These are phyloP conservation scores for Apodospora peruviana DNA, from an alignment of 495 filamentous ascomycete genomes.

Conservation along the genomic window DNA sequence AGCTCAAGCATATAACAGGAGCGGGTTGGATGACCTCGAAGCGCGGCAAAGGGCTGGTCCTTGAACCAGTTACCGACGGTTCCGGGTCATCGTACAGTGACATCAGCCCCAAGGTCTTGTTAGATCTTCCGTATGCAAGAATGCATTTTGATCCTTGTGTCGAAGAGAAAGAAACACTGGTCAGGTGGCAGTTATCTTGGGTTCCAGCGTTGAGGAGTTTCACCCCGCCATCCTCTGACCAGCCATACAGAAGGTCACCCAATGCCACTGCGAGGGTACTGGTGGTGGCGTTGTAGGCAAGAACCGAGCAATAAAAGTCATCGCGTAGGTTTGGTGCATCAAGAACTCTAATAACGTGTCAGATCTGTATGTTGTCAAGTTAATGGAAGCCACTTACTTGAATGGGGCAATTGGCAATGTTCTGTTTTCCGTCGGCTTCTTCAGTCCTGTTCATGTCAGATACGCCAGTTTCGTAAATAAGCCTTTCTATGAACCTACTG, in stretches of 20 bases:
- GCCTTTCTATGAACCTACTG: slow-evolving; percentile 37
- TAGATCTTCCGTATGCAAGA: slow-evolving; percentile 75
- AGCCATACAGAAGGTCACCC: slow-evolving; percentile 73
- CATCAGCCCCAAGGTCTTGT: slow-evolving; percentile 52
- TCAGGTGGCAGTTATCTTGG: slow-evolving; percentile 50
- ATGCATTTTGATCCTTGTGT: slow-evolving; percentile 69
- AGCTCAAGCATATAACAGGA: slow-evolving; percentile 73
- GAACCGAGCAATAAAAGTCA: slow-evolving; percentile 90
- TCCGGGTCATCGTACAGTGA: slow-evolving; percentile 40
- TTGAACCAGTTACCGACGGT: background rate
- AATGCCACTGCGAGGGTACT: slow-evolving; percentile 82
- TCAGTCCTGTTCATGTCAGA: slow-evolving; percentile 6
- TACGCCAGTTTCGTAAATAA: background rate
- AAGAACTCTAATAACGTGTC: slow-evolving; percentile 52
- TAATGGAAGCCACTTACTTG: slow-evolving; percentile 48
- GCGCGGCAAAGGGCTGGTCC: slow-evolving; percentile 40
- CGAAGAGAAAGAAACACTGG: slow-evolving; percentile 85
- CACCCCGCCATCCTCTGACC: slow-evolving; percentile 66
- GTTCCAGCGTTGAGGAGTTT: slow-evolving; percentile 37
- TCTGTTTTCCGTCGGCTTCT: slow-evolving; percentile 16
- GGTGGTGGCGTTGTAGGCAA: slow-evolving; percentile 73
- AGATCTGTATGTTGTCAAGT: background rate
- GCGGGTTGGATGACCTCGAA: slow-evolving; percentile 67
- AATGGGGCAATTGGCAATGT: slow-evolving; percentile 67
- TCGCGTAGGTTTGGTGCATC: slow-evolving; percentile 85